These are phyloP conservation scores for Galeopsis tetrahit DNA, from an alignment of 257 asterid genomes.

Conservation along the genomic window DNA sequence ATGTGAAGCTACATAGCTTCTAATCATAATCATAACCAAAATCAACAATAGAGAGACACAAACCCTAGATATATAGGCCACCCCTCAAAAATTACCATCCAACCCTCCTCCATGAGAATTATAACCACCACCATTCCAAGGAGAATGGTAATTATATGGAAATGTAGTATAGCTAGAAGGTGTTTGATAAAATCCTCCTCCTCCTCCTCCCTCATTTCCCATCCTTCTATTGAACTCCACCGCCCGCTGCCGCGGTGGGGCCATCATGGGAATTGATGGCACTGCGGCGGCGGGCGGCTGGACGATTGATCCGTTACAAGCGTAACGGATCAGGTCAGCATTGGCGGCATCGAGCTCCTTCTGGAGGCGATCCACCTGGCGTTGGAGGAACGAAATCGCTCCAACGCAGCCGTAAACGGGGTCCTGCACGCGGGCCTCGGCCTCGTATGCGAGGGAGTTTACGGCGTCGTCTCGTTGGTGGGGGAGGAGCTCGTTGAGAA, in stretches of 20 bases:
- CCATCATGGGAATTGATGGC: neutral
- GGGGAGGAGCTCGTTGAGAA: conserved; percentile 57
- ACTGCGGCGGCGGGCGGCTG: neutral
- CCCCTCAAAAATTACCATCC: conserved; percentile 38
- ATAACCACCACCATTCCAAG: conserved; percentile 45
- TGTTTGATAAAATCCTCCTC: conserved; percentile 42
- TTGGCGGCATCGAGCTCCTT: conserved; percentile 68
- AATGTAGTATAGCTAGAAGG: conserved; percentile 22
- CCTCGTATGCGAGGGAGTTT: conserved; percentile 64
- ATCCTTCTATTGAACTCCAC: conserved; percentile 30
- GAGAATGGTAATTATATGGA: conserved; percentile 37
- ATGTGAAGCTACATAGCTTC: conserved; percentile 32
- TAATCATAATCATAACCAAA: conserved; percentile 8
- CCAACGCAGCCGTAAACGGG: conserved; percentile 72
- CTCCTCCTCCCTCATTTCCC: conserved; percentile 25
- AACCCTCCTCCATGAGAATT: conserved; percentile 48
- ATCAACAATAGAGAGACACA: conserved; percentile 25
- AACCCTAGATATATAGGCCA: conserved; percentile 41
- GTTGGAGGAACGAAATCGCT: conserved; percentile 58
- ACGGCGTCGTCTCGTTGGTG: conserved; percentile 69
- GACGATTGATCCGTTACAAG: conserved; percentile 29
- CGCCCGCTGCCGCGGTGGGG: conserved; percentile 35
- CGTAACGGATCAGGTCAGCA: conserved; percentile 51
- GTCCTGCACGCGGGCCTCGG: conserved; percentile 71
- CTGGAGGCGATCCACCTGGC: conserved; percentile 70